Evolutionary conservation across 208 protist species (phyloP), one percentile per base, ranked within the genome.

Genomic region (Endotrypanum monterogeii): DNA sequence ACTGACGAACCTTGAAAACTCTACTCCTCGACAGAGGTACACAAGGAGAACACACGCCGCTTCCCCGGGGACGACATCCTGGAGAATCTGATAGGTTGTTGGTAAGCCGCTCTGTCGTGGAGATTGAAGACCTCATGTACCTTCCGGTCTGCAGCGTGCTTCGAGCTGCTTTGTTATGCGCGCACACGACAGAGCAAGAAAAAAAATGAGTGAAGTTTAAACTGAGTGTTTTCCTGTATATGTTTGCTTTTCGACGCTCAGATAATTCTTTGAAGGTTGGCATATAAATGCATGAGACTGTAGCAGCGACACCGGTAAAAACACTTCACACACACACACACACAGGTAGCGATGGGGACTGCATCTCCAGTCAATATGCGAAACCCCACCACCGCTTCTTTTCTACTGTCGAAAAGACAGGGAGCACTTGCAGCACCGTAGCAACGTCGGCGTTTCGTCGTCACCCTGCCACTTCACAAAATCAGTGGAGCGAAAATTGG

Each of bases 401-500:
- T 58, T 16, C 54, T 78, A 78, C 20, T 41, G 57, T 25, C 71
- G 67, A 67, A 93, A 93, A 20, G 78, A 66, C 30, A 79, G 62
- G 32, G 73, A 55, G 48, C 89, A 93, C 67, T 56, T 79, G 51
- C 72, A 80, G 62, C 89, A 91, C 18, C 74, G 83, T 63, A 91
- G 79, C 39, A 93, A 61, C 56, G 83, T 89, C 37, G 89, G 89
- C 16, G 77, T 86, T 5, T 76, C 66, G 74, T 93, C 86, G 46
- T 89, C 84, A 46, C 86, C 89, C 58, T 86, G 78, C 86, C 89
- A 93, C 71, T 93, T 93, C 61, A 91, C 86, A 62, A 88, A 88
- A 61, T 87, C 83, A 5, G 86, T 83, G 35, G 73, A 79, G 30
- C 86, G 80, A 57, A 88, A 86, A 69, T 89, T 87, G 14, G 87